Evolutionary conservation across 164 flowering plant genomes (phyloP), one percentile per base, ranked within the genome.

Genomic region (Kingdonia uniflora): DNA sequence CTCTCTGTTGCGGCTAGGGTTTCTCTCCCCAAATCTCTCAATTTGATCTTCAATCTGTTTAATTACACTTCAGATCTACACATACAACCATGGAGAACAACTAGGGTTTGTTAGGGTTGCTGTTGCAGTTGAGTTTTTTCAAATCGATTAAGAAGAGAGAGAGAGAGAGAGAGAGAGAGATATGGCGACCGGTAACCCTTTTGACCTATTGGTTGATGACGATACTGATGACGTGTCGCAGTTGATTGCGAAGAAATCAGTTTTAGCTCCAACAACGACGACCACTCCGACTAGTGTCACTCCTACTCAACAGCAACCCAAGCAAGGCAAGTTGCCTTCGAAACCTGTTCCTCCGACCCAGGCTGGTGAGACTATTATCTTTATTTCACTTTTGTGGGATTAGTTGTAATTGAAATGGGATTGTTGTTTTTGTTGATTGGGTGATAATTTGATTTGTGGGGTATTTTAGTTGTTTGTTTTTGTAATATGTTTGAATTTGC

Each of bases 301-400:
- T 47, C 60, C 24, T 22, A 52, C 7, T 11, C 62, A 22, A 14
- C 59, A 62, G 54, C 58, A 61, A 37, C 37, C 55, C 19, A 61
- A 55, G 59, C 59, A 58, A 35, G 51, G 42, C 22, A 59, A 63
- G 55, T 35, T 70, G 26, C 96, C 96, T 1, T 49, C 87, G 44
- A 84, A 82, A 72, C 91, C 95, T 2, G 73, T 68, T 8, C 87
- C 92, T 54, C 92, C 89, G 1, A 67, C 88, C 55, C 87, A 87
- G 67, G 81, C 91, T 66, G 89, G 95, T 87, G 56, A 73, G 75
- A 11, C 48, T 50, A 22, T 22, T 2, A 40, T 42, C 2, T 37
- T 63, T 11, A 26, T 8, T n/a, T n/a, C n/a, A n/a, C n/a, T n/a
- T n/a, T n/a, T n/a, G n/a, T n/a, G n/a, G n/a, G n/a, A n/a, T n/a